Conservation (phyloP, 345 rosid species). For the Pistacia vera region DNA sequence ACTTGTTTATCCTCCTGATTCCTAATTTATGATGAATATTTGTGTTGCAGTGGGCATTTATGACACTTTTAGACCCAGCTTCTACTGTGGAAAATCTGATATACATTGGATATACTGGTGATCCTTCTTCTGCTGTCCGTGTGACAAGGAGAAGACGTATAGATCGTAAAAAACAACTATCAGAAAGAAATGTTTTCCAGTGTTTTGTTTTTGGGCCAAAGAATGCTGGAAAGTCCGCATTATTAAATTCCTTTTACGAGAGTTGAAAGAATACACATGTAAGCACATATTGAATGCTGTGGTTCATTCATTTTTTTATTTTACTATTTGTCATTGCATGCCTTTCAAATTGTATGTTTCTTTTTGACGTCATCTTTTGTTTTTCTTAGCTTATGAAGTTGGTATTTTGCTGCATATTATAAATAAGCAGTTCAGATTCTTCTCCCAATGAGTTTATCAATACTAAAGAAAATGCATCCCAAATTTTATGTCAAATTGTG, state of each 20-base stretch:
- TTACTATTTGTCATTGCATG: not conserved
- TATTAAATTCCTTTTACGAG: slow-evolving; percentile 55
- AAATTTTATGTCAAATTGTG: not conserved
- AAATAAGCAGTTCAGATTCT: not conserved
- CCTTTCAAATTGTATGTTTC: not conserved
- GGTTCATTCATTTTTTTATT: not conserved
- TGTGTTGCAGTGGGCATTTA: slow-evolving; percentile 79
- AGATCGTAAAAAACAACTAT: slow-evolving; percentile 69
- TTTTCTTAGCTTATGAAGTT: not conserved
- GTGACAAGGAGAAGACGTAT: slow-evolving; percentile 64
- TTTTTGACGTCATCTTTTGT: not conserved
- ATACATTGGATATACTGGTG: slow-evolving; percentile 59
- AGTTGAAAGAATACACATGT: not conserved
- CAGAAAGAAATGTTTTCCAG: slow-evolving; percentile 77
- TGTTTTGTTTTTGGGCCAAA: slow-evolving; percentile 86
- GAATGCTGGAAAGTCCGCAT: slow-evolving; percentile 73
- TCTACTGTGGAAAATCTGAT: slow-evolving; percentile 67
- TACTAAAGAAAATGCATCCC: not conserved
- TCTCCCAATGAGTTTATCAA: not conserved
- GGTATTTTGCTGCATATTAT: not conserved
- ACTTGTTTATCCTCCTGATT: not conserved
- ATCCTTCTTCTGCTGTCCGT: slow-evolving; percentile 57
- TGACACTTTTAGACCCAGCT: slow-evolving; percentile 86
- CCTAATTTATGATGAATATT: slow-evolving; percentile 5
- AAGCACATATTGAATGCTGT: not conserved